phyloP scores from a whole-genome alignment of 2,329 filamentous ascomycete genomes.

The Monilinia fructicola region DNA sequence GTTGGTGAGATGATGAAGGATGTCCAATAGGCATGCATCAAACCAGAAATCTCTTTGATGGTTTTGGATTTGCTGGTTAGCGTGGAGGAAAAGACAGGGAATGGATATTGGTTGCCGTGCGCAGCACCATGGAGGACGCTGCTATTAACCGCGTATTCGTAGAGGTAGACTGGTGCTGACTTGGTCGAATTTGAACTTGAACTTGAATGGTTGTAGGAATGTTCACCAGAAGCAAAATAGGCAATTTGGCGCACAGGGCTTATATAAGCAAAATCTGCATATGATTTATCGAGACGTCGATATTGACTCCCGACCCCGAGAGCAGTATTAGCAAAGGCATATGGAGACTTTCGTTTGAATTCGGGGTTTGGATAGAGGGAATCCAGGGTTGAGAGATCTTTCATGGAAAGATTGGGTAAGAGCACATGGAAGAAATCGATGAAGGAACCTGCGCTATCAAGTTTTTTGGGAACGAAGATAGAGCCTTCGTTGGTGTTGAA shows the following conservation, averaged over 20 bases:
- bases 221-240: slow-evolving; percentile 42
- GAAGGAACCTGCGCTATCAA: slow-evolving; percentile 52
- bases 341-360: slow-evolving; percentile 40
- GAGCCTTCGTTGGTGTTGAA: slow-evolving; percentile 71
- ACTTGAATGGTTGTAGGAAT: background rate
- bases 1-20: slow-evolving; percentile 35
- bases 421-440: slow-evolving; percentile 59
- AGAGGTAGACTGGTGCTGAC: slow-evolving; percentile 50
- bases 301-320: slow-evolving; percentile 53
- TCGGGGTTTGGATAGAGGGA: slow-evolving; percentile 62
- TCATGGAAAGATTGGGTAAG: slow-evolving; percentile 54
- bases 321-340: background rate
- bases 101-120: slow-evolving; percentile 47
- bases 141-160: slow-evolving; percentile 57
- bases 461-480: slow-evolving; percentile 56
- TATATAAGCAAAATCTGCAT: slow-evolving; percentile 64
- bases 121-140: slow-evolving; percentile 41
- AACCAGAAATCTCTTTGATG: slow-evolving; percentile 29
- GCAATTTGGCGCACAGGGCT: slow-evolving; percentile 63
- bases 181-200: background rate
- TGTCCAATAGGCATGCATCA: slow-evolving; percentile 41
- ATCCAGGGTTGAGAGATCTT: slow-evolving; percentile 57
- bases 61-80: slow-evolving; percentile 22
- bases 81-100: slow-evolving; percentile 45
- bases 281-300: slow-evolving; percentile 58